Percentiles rank a stretch among this genome's conserved stretches.
These are phyloP conservation scores for Fistulifera pelliculosa DNA, from an alignment of 108 stramenopile species.

Conservation along the genomic window DNA sequence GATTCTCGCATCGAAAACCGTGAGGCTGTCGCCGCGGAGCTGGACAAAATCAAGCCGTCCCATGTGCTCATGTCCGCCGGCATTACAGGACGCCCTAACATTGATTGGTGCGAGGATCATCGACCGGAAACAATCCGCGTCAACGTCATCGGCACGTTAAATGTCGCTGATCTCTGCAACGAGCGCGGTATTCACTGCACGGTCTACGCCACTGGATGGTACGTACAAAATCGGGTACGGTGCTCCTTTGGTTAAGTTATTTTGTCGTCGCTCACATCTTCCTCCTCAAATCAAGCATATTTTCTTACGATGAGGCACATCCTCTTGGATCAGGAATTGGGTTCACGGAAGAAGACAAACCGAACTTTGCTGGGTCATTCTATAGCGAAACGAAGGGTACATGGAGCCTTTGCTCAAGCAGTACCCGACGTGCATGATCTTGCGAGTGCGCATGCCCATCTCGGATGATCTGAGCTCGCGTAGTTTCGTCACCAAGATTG, in stretches of 20 bases:
- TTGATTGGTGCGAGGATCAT: conserved; percentile 99
- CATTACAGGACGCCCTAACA: conserved; percentile 99
- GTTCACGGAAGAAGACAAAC: conserved; percentile 92
- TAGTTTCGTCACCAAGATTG: conserved; percentile 99
- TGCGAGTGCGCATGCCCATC: conserved; percentile 99
- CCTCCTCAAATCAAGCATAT: too few species aligned
- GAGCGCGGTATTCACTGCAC: conserved; percentile 90
- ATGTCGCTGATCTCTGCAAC: conserved; percentile 82
- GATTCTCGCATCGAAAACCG: conserved; percentile 91
- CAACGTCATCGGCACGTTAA: conserved; percentile 97
- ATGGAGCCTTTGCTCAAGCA: conserved; percentile 93
- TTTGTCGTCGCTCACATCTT: too few species aligned
- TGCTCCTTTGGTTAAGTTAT: too few species aligned
- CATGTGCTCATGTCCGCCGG: conserved; percentile 97
- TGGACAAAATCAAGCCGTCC: conserved; percentile 87
- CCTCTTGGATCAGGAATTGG: conserved; percentile 87
- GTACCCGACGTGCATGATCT: conserved; percentile 79
- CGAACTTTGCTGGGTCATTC: conserved; percentile 97
- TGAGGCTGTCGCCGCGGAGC: conserved; percentile 75
- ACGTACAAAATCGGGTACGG: too few species aligned
- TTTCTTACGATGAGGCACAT: conserved; percentile 95
- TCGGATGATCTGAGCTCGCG: conserved; percentile 94
- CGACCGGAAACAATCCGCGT: conserved; percentile 92
- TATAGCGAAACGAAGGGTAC: conserved; percentile 97
- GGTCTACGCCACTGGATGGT: conserved; percentile 98